Evolutionary conservation across 2,329 filamentous ascomycete species (phyloP).

Genomic region (Pestalotiopsis sp.): DNA sequence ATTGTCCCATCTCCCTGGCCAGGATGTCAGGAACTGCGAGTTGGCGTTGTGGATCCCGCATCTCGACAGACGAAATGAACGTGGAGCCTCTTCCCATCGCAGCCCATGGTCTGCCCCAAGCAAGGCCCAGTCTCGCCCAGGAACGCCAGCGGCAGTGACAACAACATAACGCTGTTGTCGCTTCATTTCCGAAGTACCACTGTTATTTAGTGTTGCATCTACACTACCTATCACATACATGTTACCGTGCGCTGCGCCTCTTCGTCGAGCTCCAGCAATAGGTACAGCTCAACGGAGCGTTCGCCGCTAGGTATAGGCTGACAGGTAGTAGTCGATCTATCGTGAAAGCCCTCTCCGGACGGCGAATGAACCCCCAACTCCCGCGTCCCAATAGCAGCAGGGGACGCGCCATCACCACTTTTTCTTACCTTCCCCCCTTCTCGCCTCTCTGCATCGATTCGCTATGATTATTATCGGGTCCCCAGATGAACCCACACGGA

Average conservation of each 20-base stretch:
- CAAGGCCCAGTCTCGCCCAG: neutral
- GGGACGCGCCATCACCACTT: slow-evolving; percentile 7
- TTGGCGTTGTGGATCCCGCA: slow-evolving; percentile 7
- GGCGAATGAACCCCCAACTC: neutral
- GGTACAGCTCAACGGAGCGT: neutral
- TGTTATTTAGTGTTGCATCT: slow-evolving; percentile 13
- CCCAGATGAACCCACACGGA: slow-evolving; percentile 1
- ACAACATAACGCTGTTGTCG: neutral
- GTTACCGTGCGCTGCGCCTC: slow-evolving; percentile 6
- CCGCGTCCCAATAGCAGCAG: neutral
- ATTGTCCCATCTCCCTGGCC: neutral
- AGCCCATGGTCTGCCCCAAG: neutral
- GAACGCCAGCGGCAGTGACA: neutral
- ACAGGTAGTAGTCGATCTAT: neutral
- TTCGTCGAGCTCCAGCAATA: neutral
- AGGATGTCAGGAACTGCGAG: neutral
- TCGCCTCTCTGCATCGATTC: neutral
- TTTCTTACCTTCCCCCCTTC: slow-evolving; percentile 1
- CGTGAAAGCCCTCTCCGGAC: neutral
- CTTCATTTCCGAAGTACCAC: slow-evolving; percentile 16
- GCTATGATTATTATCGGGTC: neutral
- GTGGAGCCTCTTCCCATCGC: slow-evolving; percentile 5
- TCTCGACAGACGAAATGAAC: slow-evolving; percentile 13
- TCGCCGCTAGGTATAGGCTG: neutral
- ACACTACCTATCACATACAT: neutral